These are phyloP conservation scores for Penicillium capsulatum DNA, from an alignment of 2,329 filamentous ascomycete genomes.

Conservation along the genomic window DNA sequence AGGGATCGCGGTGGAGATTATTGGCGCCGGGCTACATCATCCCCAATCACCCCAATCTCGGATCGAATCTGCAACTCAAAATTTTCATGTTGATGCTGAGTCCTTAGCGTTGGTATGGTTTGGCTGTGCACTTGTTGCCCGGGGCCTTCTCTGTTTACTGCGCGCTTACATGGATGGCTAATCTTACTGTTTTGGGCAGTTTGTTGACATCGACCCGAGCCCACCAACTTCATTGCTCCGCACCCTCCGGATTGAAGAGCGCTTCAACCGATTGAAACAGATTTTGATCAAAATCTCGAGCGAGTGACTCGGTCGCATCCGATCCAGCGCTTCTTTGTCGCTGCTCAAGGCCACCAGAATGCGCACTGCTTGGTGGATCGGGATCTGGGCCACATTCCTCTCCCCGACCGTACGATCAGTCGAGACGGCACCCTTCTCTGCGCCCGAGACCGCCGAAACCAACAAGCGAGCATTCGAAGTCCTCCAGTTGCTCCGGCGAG, in stretches of 20 bases:
- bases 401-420: constrained; percentile 28
- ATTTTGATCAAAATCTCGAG: neutral
- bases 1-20: constrained; percentile 30
- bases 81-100: constrained; percentile 1
- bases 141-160: constrained; percentile 1
- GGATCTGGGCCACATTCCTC: constrained; percentile 31
- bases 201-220: constrained; percentile 29
- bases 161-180: constrained; percentile 6
- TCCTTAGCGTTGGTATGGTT: constrained; percentile 4
- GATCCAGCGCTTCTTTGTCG: neutral
- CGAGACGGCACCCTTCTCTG: constrained; percentile 29
- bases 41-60: constrained; percentile 7
- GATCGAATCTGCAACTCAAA: constrained; percentile 3
- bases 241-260: constrained; percentile 10
- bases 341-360: constrained; percentile 24
- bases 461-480: constrained; percentile 29
- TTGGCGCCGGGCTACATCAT: constrained; percentile 22
- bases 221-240: constrained; percentile 5
- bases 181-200: constrained; percentile 32
- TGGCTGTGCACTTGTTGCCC: neutral
- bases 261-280: constrained; percentile 1
- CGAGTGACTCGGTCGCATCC: constrained; percentile 2
- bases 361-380: constrained; percentile 33
- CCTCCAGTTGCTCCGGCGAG: constrained; percentile 31
- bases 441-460: constrained; percentile 22